Base-by-base conservation (phyloP, 2,329 filamentous ascomycete species). In the Penicillium sp. region DNA sequence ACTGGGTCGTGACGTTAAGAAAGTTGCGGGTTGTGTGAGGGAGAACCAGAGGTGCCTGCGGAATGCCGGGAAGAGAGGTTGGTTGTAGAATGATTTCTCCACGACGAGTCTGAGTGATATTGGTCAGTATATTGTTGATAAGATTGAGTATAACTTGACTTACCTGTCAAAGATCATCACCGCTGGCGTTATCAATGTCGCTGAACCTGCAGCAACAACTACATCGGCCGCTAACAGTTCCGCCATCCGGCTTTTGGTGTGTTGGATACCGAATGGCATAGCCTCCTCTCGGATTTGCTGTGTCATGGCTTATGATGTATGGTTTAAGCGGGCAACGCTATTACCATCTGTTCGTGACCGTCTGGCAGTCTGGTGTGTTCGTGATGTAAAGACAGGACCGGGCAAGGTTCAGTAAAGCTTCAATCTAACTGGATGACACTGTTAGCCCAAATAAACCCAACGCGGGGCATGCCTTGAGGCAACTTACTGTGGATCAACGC, bases 151-250 rank as follows among this genome's bases (percentile, higher is more conserved):
- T 10, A 8, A 28, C 4, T 35, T 10, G 17, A 62, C 69, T 49
- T 71, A 88, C 84, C 84, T 80, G 69, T 94, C 88, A 67, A 95
- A 89, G 60, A 90, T 84, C 54, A 84, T 84, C 56, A 94, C 88
- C 31, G 91, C 66, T 1, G 88, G 88, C 43, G 88, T 86, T 35
- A 94, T 82, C 53, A 90, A 72, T 2, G 77, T 77, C 6, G 84
- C 86, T 28, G 88, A 87, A 45, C 80, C 77, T 4, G 79, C 76
- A 4, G 87, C 88, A 61, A 83, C 81, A 26, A 79, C 64, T 9
- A 77, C 69, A 71, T 94, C 88, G 24, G 81, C 78, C 43, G 75
- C 78, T 15, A 91, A 64, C 22, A 62, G 54, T 49, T 68, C 67
- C 9, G 61, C 61, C 44, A 69, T 52, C 45, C 66, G 65, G 57